Evolutionary conservation across 495 filamentous ascomycete species (phyloP).

Genomic region (Filosporella fistucella): DNA sequence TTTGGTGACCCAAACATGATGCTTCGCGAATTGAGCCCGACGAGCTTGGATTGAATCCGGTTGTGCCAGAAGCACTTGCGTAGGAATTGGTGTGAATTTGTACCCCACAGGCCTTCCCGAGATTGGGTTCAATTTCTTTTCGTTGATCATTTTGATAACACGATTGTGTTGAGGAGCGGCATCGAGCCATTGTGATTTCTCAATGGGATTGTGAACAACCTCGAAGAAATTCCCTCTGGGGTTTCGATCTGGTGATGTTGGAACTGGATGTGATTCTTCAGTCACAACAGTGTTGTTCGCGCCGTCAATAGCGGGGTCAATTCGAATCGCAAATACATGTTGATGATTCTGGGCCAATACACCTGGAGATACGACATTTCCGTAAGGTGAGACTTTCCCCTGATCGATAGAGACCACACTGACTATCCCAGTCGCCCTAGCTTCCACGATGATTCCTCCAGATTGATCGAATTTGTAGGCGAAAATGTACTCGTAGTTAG

Average conservation of each 20-base stretch:
- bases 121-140: conserved; percentile 59
- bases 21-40: conserved; percentile 31
- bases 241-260: conserved; percentile 37
- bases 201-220: conserved; percentile 6
- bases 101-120: conserved; percentile 44
- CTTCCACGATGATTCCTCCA: conserved; percentile 70
- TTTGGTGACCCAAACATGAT: conserved; percentile 35
- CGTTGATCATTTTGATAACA: conserved; percentile 74
- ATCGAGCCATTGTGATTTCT: conserved; percentile 42
- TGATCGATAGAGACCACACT: conserved; percentile 14
- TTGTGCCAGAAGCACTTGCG: conserved; percentile 32
- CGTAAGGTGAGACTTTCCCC: conserved; percentile 35
- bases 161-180: conserved; percentile 57
- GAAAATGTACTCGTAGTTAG: conserved; percentile 36
- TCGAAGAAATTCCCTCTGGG: conserved; percentile 13
- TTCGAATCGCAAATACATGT: conserved; percentile 63
- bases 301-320: conserved; percentile 62
- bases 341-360: conserved; percentile 53
- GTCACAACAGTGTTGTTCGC: conserved; percentile 59
- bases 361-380: conserved; percentile 61
- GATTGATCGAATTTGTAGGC: conserved; percentile 46
- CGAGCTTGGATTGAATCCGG: conserved; percentile 29
- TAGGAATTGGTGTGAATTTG: conserved; percentile 28
- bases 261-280: conserved; percentile 44
- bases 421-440: conserved; percentile 79